Evolutionary conservation across 208 protist genomes (phyloP).

Genomic region (Eutreptiella sp.): DNA sequence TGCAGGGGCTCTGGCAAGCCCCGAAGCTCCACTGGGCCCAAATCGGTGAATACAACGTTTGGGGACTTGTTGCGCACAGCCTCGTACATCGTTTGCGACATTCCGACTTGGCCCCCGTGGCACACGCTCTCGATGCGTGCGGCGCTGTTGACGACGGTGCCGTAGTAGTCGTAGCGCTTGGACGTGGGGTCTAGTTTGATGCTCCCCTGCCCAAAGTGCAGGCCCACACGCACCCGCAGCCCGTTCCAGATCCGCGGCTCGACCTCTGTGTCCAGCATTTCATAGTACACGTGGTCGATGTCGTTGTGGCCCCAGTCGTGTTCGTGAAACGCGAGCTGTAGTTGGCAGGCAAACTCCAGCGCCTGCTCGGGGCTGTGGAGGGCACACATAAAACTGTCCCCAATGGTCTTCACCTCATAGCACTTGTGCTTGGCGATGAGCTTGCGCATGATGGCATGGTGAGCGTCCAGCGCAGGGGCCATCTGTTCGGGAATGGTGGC

Average conservation of each 20-base stretch:
- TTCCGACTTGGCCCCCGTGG: no score
- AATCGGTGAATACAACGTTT: no score
- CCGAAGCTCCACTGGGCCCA: no score
- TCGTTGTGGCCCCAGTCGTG: no score
- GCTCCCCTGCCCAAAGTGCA: conserved; percentile 20
- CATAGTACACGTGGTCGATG: no score
- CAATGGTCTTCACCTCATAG: conserved; percentile 27
- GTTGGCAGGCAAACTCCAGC: not conserved
- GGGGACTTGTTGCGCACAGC: no score
- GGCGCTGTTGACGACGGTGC: conserved; percentile 32
- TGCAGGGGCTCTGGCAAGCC: no score
- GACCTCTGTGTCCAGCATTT: no score
- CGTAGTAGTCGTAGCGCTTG: conserved; percentile 38
- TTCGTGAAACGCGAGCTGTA: conserved; percentile 3
- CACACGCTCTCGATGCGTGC: conserved; percentile 28
- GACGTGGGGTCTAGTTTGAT: conserved; percentile 29
- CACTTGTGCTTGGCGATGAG: not conserved
- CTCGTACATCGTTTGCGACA: no score
- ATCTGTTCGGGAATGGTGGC: not conserved
- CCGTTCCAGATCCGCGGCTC: conserved; percentile 34
- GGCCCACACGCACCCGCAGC: conserved; percentile 38
- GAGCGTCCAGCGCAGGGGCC: not conserved
- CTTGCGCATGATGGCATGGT: conserved; percentile 21
- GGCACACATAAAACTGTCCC: conserved; percentile 21
- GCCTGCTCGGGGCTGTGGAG: not conserved